phyloP scores from a whole-genome alignment of 768 basidiomycete species.

The Floccularia luteovirens region DNA sequence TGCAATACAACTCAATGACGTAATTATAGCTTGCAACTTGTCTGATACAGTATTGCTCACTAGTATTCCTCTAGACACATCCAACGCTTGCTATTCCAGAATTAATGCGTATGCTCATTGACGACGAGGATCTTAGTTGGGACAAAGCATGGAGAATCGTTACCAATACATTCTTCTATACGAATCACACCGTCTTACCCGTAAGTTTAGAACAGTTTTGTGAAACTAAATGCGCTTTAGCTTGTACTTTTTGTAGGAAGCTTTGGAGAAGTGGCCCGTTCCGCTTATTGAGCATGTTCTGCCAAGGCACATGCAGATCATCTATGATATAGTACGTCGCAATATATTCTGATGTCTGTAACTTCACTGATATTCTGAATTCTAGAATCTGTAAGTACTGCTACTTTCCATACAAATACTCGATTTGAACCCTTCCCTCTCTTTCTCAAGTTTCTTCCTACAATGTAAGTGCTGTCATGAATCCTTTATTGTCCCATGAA shows the following conservation, averaged over 20 bases:
- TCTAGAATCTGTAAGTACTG: constrained; percentile 40
- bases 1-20: constrained; percentile 94
- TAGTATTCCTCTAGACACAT: constrained; percentile 57
- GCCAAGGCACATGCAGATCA: constrained; percentile 88
- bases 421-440: too few relatives aligned
- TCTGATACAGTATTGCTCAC: neutral
- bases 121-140: constrained; percentile 89
- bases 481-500: neutral
- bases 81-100: constrained; percentile 94
- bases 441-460: constrained; percentile 45
- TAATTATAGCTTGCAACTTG: constrained; percentile 29
- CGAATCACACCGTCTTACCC: constrained; percentile 90
- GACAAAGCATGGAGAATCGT: constrained; percentile 83
- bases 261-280: constrained; percentile 89
- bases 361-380: constrained; percentile 2
- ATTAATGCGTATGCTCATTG: constrained; percentile 84
- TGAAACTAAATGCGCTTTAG: neutral
- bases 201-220: constrained; percentile 29
- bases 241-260: constrained; percentile 41
- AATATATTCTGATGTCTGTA: neutral
- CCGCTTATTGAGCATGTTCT: constrained; percentile 79
- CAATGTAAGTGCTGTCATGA: constrained; percentile 38
- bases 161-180: constrained; percentile 90
- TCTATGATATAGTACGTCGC: constrained; percentile 73
- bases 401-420: constrained; percentile 1